Evolutionary conservation across 2,329 filamentous ascomycete genomes (phyloP), one percentile per base, ranked within the genome.

Genomic region (Dothiorella sarmentorum): DNA sequence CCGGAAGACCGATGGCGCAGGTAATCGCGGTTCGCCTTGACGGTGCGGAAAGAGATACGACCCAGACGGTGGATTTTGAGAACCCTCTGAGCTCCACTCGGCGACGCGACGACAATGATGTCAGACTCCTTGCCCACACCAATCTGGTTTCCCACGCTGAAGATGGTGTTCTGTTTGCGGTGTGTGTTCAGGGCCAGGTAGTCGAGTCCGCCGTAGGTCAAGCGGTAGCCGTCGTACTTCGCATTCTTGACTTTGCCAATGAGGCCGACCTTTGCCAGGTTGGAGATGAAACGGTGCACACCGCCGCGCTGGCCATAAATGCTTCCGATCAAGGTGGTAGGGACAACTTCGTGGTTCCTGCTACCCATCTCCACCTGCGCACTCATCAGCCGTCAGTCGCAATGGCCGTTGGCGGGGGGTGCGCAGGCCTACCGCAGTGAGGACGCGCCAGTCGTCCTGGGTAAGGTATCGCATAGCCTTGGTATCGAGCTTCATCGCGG

Each of bases 81-180:
- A 15, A 99, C 88, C 61, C 84, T 81, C 71, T 97, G 91, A 18
- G 79, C 78, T 60, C 91, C 91, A 5, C 81, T 82, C 55, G 91
- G 82, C 67, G 91, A 86, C 58, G 94, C 93, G 49, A 96, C 92
- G 60, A 97, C 87, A 74, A 95, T 89, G 69, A 99, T 97, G 70
- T 99, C 94, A 66, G 90, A 96, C 77, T 99, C 94, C 74, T 99
- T 99, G 56, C 94, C 94, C 3, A 97, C 92, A 47, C 95, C 94
- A 64, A 99, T 90, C 69, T 95, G 89, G 73, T 89, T 94, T 56
- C 94, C 94, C 3, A 97, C 90, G 65, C 90, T 95, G 82, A 96
- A 97, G 38, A 97, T 83, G 58, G 83, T 84, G 66, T 88, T 87
- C 63, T 85, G 82, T 67, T 89, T 88, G 60, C 92, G 87, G 72